Base-by-base conservation (phyloP, 176 grass and related monocot genomes). In the Triticum aestivum region DNA sequence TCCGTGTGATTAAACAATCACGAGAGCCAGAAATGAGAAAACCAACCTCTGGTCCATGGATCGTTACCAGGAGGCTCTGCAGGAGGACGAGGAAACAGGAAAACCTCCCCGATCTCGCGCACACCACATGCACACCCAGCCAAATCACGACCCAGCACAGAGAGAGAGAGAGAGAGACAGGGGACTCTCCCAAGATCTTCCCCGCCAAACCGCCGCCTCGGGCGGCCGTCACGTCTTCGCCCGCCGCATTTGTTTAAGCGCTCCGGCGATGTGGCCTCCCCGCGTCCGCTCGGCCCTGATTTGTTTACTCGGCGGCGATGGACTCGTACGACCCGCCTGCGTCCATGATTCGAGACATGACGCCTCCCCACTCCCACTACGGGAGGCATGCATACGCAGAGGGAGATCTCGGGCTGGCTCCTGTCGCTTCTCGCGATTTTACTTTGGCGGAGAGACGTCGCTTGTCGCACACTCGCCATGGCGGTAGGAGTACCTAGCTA, bases 261-360 rank as follows among this genome's bases (percentile, higher is more conserved):
- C 69, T 61, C 65, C 77, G 61, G 6, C 69, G 77, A 81, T 61
- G 88, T 89, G 83, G 61, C 72, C 78, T 24, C 70, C 23, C 38
- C 45, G 42, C 78, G 20, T 32, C 88, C 88, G n/a, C 0, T 14
- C n/a, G 8, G 35, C 18, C 3, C 9, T 0, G 12, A 32, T 3
- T 44, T 44, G 10, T 44, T 11, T 44, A 56, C 47, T 77, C 70
- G 69, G 21, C 21, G 65, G 32, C 2, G 2, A 4, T 47, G 44
- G 11, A 26, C 71, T 74, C n/a, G 41, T 44, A 44, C 1, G 11
- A 73, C 62, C 65, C 8, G 41, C 7, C 63, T 88, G 80, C 73
- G 13, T 78, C 80, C 86, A 83, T 88, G 86, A 78, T 88, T 49
- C 63, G 64, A 34, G 80, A 88, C 86, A 88, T 37, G 86, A 88